Conservation (phyloP, 2,329 filamentous ascomycete genomes). For the Microascus cirrosus region DNA sequence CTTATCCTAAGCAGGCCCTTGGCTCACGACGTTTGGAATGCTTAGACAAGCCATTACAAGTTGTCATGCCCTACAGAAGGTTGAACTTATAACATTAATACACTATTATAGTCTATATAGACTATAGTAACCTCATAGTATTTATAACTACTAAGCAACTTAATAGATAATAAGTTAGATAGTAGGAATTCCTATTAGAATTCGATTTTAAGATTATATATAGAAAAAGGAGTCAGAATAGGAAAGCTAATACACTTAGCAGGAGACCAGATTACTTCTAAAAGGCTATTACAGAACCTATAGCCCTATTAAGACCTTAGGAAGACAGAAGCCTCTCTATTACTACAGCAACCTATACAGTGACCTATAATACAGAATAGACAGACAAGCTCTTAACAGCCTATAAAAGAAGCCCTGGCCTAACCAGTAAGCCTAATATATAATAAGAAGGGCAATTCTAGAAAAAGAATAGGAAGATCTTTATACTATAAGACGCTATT, state of each 20-base stretch:
- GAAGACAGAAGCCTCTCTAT: background rate
- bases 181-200: background rate
- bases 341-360: background rate
- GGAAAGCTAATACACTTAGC: slow-evolving; percentile 5
- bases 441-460: background rate
- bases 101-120: background rate
- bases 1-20: no score
- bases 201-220: slow-evolving; percentile 4
- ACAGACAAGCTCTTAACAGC: background rate
- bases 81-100: no score
- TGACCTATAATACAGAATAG: background rate
- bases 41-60: no score
- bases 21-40: no score
- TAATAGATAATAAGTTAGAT: background rate
- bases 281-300: background rate
- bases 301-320: background rate
- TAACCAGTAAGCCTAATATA: background rate
- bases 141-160: background rate
- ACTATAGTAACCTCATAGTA: background rate
- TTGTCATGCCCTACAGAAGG: no score
- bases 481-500: no score
- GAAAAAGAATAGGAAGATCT: background rate
- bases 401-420: background rate
- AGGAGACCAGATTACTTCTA: slow-evolving; percentile 1
- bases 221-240: slow-evolving; percentile 2